Base-by-base conservation (phyloP, 345 rosid genomes). In the Rhodamnia rubescens region DNA sequence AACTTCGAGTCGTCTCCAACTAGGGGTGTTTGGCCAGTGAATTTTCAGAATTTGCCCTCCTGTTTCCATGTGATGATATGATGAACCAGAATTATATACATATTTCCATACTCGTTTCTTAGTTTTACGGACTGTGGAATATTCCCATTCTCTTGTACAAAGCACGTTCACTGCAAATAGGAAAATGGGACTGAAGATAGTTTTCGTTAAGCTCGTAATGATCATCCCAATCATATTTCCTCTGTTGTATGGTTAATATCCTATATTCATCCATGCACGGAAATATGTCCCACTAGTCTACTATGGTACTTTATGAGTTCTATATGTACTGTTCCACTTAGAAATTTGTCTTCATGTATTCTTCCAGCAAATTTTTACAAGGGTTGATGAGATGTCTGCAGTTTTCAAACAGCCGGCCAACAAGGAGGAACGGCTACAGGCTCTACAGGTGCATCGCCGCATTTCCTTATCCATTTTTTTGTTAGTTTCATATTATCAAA, bases 351-450 rank as follows among this genome's bases (percentile, higher is more conserved):
- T 69, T 69, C 29, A 49, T 87, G 61, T 8, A 50, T 80, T 69
- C 85, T 36, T 69, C 32, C 92, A 93, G 96, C 86, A 89, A 90
- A 86, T 88, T 53, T 93, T 92, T 87, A 93, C 83, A 16, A 85
- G 94, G 83, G 87, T 87, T 56, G 95, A 85, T n/a, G 85, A 83
- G 83, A 88, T 78, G 93, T 92, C 96, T 56, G 94, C 92, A 32
- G 94, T 92, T 88, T 61, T 81, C 64, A 93, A 89, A 88, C 96
- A 93, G 85, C 95, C 96, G 84, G 87, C 81, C 44, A 84, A 85
- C 61, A 75, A 88, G 36, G 91, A 90, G 83, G 93, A 93, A 84
- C 87, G 93, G 74, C 81, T 93, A n/a, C 83, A 88, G 82, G 92
- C 95, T 88, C 92, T 92, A 85, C 95, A 93, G 95, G 95, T 93